Percentiles rank a stretch among this genome's conserved stretches.
phyloP scores from a whole-genome alignment of 1,284 basidiomycete genomes.

The Irpex rosettiformis region DNA sequence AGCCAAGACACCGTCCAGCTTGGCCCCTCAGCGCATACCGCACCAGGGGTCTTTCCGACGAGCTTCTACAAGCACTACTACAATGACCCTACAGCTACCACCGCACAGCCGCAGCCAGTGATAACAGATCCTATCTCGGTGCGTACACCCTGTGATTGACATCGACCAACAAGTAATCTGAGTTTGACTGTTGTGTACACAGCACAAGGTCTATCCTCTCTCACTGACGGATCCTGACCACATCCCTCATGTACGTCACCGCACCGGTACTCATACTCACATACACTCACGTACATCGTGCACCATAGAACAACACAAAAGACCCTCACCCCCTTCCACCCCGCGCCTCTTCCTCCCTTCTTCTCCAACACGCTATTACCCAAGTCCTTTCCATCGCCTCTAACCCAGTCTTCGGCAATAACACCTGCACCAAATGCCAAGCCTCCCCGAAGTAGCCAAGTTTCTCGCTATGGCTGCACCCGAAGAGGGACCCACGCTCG shows the following conservation, averaged over 20 bases:
- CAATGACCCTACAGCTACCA: constrained; percentile 67
- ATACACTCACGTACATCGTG: neutral
- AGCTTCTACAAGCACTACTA: constrained; percentile 59
- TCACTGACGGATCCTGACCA: constrained; percentile 55
- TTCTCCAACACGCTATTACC: constrained; percentile 47
- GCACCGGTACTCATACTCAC: neutral
- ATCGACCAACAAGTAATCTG: constrained; percentile 1
- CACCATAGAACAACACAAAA: constrained; percentile 46
- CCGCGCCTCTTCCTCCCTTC: constrained; percentile 37
- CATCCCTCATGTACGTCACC: constrained; percentile 42
- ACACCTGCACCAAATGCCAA: constrained; percentile 61
- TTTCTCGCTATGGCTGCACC: constrained; percentile 66
- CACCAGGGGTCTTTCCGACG: constrained; percentile 60
- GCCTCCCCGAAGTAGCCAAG: constrained; percentile 57
- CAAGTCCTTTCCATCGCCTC: constrained; percentile 52
- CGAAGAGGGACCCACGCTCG: constrained; percentile 53
- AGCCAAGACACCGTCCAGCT: constrained; percentile 12
- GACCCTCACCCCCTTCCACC: constrained; percentile 68
- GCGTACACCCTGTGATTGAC: constrained; percentile 15
- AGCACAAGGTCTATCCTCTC: constrained; percentile 53
- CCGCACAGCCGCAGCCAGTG: constrained; percentile 65
- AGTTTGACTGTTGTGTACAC: constrained; percentile 7
- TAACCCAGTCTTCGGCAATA: constrained; percentile 46
- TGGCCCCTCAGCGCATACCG: constrained; percentile 50
- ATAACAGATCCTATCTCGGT: constrained; percentile 67